Evolutionary conservation across 2,329 filamentous ascomycete species (phyloP), one percentile per base, ranked within the genome.

Genomic region (Penicillium vulpinum): DNA sequence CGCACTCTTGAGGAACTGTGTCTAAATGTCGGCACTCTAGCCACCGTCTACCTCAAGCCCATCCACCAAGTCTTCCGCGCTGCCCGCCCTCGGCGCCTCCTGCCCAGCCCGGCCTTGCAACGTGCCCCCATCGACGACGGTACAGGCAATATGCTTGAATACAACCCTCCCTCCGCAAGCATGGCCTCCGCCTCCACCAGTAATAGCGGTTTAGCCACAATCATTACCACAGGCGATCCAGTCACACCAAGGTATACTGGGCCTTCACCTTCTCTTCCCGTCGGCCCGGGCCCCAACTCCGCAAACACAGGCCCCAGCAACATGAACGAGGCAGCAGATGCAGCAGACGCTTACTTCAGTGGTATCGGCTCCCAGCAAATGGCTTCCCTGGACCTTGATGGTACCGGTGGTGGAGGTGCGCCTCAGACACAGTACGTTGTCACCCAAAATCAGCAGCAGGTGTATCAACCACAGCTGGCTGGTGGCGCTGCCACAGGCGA

Each of bases 31-130:
- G 94, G 94, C 63, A 97, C 94, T 0, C 83, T 99, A 4, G 94
- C 94, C 4, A 99, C 94, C 0, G 93, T 99, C 50, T 99, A 99
- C 75, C 85, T 99, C 48, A 99, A 99, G 75, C 94, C 94, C 4
- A 93, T 99, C 6, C 92, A 97, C 73, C 93, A 94, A 52, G 94
- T 99, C 10, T 99, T 99, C 81, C 88, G 94, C 56, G 88, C 88
- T 18, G 93, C 94, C 13, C 85, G 94, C 15, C 89, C 91, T 1
- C 84, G 91, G 22, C 87, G 87, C 55, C 81, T 99, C 2, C 82
- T 86, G 54, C 90, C 96, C 51, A 93, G 88, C 2, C 92, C 93
- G 0, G 92, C 92, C 0, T 80, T 99, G 38, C 94, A 97, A 76
- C 88, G 85, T 61, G 84, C 84, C 1, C 81, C 81, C 18, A 76